Evolutionary conservation across 805 yeast species (phyloP).

Genomic region (Yamadazyma olivae): DNA sequence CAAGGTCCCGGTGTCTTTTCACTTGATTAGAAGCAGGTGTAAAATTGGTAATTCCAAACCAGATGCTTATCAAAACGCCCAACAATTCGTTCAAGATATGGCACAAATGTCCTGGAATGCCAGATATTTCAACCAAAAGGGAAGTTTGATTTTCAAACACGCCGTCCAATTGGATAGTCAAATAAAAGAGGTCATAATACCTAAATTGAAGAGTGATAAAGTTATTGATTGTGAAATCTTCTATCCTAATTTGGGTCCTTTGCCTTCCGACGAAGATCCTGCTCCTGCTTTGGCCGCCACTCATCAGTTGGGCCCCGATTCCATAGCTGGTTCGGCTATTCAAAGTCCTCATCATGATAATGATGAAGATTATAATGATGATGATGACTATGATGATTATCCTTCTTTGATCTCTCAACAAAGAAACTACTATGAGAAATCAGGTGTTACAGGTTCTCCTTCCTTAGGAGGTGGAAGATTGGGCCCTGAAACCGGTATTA

Average conservation of each 20-base stretch:
- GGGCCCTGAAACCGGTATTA: constrained; percentile 45
- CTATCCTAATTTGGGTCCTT: constrained; percentile 68
- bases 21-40: constrained; percentile 42
- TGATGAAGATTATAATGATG: constrained; percentile 16
- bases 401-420: constrained; percentile 10
- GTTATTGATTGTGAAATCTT: constrained; percentile 33
- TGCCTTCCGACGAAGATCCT: constrained; percentile 45
- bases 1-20: constrained; percentile 76
- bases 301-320: not conserved
- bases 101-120: constrained; percentile 92
- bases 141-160: constrained; percentile 62
- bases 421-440: constrained; percentile 1
- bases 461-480: not conserved
- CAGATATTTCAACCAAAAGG: constrained; percentile 72
- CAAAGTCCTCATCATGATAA: constrained; percentile 2
- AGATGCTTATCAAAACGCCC: constrained; percentile 55
- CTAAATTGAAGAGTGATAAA: constrained; percentile 44
- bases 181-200: constrained; percentile 45
- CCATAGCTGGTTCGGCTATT: not conserved
- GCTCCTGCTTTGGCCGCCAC: constrained; percentile 1
- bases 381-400: constrained; percentile 13
- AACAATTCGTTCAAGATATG: constrained; percentile 70
- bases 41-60: constrained; percentile 49
- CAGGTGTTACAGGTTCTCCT: not conserved
- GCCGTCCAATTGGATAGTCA: constrained; percentile 59